Conservation (phyloP, 345 rosid species). For the Alliaria petiolata region DNA sequence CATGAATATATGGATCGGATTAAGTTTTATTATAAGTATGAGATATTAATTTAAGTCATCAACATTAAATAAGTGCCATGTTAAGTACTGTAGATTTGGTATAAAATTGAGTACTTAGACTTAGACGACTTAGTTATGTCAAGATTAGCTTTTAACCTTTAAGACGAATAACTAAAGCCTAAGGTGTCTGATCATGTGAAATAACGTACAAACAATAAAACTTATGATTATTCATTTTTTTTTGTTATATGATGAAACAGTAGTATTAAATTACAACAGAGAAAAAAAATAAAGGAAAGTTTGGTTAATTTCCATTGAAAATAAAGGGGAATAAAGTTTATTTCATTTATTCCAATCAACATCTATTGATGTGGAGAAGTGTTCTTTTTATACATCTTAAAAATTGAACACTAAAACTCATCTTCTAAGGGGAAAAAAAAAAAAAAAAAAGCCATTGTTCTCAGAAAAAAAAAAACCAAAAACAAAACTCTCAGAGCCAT, state of each 20-base stretch:
- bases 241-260: neutral
- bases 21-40: neutral
- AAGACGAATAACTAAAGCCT: neutral
- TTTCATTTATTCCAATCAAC: conserved; percentile 8
- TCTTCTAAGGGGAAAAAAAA: neutral
- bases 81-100: too few species aligned
- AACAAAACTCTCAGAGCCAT: conserved; percentile 17
- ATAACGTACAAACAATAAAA: neutral
- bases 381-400: conserved; percentile 24
- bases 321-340: neutral
- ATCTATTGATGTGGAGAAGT: conserved; percentile 12
- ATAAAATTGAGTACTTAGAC: too few species aligned
- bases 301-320: neutral
- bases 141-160: too few species aligned
- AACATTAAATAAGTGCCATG: neutral
- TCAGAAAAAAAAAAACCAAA: neutral
- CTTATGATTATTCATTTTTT: neutral
- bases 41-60: neutral
- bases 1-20: conserved; percentile 1
- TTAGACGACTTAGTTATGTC: neutral
- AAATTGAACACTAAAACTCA: conserved; percentile 19
- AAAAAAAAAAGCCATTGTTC: neutral
- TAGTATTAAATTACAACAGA: too few species aligned
- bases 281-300: neutral
- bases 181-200: too few species aligned